These are phyloP conservation scores for Agrocybe praecox DNA, from an alignment of 768 basidiomycete species.

Conservation along the genomic window DNA sequence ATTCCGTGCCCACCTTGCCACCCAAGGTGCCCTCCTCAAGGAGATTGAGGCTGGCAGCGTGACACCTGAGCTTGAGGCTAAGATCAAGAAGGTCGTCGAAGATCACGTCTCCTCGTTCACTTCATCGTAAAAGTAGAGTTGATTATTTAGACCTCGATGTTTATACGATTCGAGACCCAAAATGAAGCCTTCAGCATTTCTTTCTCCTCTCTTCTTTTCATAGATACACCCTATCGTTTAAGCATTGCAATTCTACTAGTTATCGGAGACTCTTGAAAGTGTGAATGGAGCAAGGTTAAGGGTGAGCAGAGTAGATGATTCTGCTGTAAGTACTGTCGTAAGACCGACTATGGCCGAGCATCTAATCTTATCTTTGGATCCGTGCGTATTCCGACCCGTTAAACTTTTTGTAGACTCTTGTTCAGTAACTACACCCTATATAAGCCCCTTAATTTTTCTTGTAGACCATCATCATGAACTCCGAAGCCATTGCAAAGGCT, in stretches of 20 bases:
- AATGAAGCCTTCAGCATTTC: slow-evolving; percentile 28
- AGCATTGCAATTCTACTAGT: background rate
- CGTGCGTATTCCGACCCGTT: slow-evolving; percentile 18
- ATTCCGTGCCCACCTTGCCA: slow-evolving; percentile 86
- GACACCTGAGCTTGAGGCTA: slow-evolving; percentile 86
- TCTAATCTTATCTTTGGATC: slow-evolving; percentile 23
- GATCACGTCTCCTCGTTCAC: slow-evolving; percentile 85
- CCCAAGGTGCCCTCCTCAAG: slow-evolving; percentile 75
- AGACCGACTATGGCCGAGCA: slow-evolving; percentile 1
- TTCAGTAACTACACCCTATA: background rate
- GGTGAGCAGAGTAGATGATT: background rate
- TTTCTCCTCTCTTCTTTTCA: slow-evolving; percentile 16
- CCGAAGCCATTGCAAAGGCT: slow-evolving; percentile 66
- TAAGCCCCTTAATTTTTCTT: background rate
- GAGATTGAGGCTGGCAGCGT: slow-evolving; percentile 86
- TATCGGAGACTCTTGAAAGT: background rate
- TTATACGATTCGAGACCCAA: slow-evolving; percentile 27
- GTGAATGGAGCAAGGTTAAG: background rate
- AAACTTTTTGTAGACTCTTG: slow-evolving; percentile 1
- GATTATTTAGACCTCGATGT: slow-evolving; percentile 29
- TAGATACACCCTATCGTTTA: background rate
- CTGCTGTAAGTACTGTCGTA: too few species aligned
- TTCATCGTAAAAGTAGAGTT: slow-evolving; percentile 45
- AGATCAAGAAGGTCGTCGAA: slow-evolving; percentile 95
- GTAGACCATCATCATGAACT: slow-evolving; percentile 17